Evolutionary conservation across 768 basidiomycete species (phyloP).

Genomic region (Galerina marginata): DNA sequence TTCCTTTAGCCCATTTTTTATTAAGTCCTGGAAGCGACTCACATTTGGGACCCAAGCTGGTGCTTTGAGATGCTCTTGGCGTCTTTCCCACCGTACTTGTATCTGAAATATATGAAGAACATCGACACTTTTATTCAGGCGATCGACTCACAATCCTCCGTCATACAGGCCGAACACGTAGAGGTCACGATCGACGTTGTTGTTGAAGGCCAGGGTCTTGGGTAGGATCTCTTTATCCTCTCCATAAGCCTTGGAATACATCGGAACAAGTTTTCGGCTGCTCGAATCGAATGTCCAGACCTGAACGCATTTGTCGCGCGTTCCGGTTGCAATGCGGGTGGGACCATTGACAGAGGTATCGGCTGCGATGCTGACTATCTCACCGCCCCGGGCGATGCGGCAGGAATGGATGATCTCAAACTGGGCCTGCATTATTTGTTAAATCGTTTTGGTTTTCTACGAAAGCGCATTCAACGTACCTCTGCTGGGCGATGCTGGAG

Average conservation of each 20-base stretch:
- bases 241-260: not conserved
- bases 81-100: not conserved
- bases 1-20: not conserved
- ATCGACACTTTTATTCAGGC: not conserved
- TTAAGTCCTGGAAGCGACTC: not conserved
- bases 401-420: not conserved
- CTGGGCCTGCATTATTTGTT: not conserved
- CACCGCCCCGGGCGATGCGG: not conserved
- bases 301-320: not conserved
- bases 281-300: not conserved
- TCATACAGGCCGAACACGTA: slow-evolving; percentile 13
- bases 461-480: not conserved
- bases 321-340: not conserved
- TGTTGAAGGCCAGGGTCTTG: slow-evolving; percentile 8
- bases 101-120: not conserved
- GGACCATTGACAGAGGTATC: not conserved
- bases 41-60: slow-evolving; percentile 12
- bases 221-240: not conserved
- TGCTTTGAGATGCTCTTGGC: not conserved
- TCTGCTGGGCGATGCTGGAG: not conserved
- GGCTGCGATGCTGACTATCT: not conserved
- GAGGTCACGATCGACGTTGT: slow-evolving; percentile 3
- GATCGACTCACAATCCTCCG: slow-evolving; percentile 11
- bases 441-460: not conserved
- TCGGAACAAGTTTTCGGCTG: not conserved